Evolutionary conservation across 352 stramenopile species (phyloP).

Genomic region (Phytophthora boehmeriae): DNA sequence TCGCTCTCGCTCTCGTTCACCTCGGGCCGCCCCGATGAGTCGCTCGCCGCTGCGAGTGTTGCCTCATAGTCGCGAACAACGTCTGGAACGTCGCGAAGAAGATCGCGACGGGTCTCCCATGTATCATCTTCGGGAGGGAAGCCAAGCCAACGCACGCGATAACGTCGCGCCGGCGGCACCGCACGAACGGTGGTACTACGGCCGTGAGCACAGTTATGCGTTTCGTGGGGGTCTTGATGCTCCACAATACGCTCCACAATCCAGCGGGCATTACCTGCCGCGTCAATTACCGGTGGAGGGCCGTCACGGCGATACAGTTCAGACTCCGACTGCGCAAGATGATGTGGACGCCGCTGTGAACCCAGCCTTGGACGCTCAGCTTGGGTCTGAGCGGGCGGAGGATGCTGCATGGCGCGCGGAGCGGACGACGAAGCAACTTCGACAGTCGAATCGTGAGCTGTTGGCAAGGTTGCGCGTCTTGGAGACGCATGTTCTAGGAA

Average conservation of each 20-base stretch:
- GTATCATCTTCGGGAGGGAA: slow-evolving; percentile 10
- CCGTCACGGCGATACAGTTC: too few relatives aligned
- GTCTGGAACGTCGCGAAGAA: slow-evolving; percentile 13
- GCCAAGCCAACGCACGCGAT: slow-evolving; percentile 5
- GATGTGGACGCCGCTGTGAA: too few relatives aligned
- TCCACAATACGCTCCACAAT: background rate
- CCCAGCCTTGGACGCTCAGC: too few relatives aligned
- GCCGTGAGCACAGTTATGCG: background rate
- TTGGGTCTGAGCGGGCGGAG: too few relatives aligned
- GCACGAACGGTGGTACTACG: background rate
- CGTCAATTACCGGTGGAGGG: too few relatives aligned
- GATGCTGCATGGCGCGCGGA: too few relatives aligned
- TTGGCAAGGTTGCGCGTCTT: background rate
- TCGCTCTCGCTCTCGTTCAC: background rate
- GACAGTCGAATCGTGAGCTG: background rate
- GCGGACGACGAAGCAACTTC: too few relatives aligned
- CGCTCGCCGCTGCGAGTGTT: background rate
- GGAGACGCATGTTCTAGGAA: background rate
- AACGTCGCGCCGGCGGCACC: background rate
- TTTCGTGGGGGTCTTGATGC: background rate
- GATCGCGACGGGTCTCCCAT: slow-evolving; percentile 1
- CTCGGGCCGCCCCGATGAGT: background rate
- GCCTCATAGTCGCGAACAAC: slow-evolving; percentile 1
- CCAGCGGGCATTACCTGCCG: too few relatives aligned
- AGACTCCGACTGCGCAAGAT: too few relatives aligned